A percentile compares a stretch with the other conserved stretches of the same genome.
Evolutionary conservation across 805 yeast species (phyloP).

Genomic region (Ogataea polymorpha): DNA sequence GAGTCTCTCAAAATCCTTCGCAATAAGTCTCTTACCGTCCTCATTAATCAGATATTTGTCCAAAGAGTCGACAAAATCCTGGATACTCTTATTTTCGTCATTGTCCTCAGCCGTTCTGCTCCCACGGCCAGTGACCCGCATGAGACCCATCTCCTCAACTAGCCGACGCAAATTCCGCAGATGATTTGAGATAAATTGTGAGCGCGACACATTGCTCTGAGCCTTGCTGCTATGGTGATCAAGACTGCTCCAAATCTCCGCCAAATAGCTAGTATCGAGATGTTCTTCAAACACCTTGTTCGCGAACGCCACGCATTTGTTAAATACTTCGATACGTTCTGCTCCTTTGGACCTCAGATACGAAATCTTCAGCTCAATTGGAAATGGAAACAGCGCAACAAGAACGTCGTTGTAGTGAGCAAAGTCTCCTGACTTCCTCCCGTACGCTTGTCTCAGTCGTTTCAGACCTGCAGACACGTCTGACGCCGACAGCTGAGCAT

Average conservation of each 20-base stretch:
- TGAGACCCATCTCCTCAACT: slow-evolving; percentile 21
- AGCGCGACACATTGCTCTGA: slow-evolving; percentile 23
- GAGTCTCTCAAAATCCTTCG: slow-evolving; percentile 54
- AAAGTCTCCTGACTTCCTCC: slow-evolving; percentile 4
- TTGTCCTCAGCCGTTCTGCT: slow-evolving; percentile 35
- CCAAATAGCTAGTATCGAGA: slow-evolving; percentile 24
- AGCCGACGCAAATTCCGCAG: slow-evolving; percentile 26
- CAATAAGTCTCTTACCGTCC: slow-evolving; percentile 41
- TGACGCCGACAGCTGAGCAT: slow-evolving; percentile 44
- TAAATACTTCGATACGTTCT: slow-evolving; percentile 13
- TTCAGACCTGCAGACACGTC: slow-evolving; percentile 29
- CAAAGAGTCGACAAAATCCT: slow-evolving; percentile 32
- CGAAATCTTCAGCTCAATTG: slow-evolving; percentile 19
- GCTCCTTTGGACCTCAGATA: slow-evolving; percentile 16
- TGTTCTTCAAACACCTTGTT: slow-evolving; percentile 26
- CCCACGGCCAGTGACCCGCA: slow-evolving; percentile 9
- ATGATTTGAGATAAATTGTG: slow-evolving; percentile 30
- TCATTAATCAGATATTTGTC: slow-evolving; percentile 34
- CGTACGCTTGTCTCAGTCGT: slow-evolving; percentile 19
- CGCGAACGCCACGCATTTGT: slow-evolving; percentile 22
- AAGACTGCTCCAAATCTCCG: slow-evolving; percentile 30
- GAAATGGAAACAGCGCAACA: slow-evolving; percentile 32
- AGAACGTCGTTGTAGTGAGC: slow-evolving; percentile 25
- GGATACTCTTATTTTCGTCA: slow-evolving; percentile 34
- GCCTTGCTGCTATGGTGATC: slow-evolving; percentile 21